Evolutionary conservation across 306 rosid genomes (phyloP).

Genomic region (Cicer yamashitae): DNA sequence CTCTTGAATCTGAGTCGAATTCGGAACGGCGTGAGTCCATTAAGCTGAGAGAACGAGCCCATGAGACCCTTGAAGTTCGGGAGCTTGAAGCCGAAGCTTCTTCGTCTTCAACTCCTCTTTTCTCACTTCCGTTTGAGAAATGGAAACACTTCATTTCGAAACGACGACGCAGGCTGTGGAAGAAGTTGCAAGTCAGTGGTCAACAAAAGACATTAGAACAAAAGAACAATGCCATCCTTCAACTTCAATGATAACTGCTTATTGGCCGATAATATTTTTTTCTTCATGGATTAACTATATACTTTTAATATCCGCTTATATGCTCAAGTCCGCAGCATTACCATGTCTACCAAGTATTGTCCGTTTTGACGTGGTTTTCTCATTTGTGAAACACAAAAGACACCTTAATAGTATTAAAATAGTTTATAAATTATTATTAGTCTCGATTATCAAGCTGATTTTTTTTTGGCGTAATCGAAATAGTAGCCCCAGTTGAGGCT

Average conservation of each 20-base stretch:
- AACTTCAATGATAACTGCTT: neutral
- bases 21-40: slow-evolving; percentile 72
- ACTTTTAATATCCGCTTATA: too few relatives aligned
- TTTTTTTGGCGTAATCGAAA: too few relatives aligned
- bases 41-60: slow-evolving; percentile 93
- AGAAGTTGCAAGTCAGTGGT: neutral
- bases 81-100: slow-evolving; percentile 59
- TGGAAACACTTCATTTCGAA: slow-evolving; percentile 83
- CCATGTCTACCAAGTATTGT: too few relatives aligned
- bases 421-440: too few relatives aligned
- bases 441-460: too few relatives aligned
- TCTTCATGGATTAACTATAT: too few relatives aligned
- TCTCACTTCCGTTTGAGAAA: slow-evolving; percentile 63
- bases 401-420: too few relatives aligned
- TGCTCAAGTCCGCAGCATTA: too few relatives aligned
- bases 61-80: slow-evolving; percentile 73
- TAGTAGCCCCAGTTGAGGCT: too few relatives aligned
- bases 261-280: neutral
- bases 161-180: too few relatives aligned
- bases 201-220: neutral
- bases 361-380: too few relatives aligned
- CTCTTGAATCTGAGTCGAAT: slow-evolving; percentile 63
- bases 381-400: too few relatives aligned
- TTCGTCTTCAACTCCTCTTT: slow-evolving; percentile 54
- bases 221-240: neutral